Evolutionary conservation across 129 eudicot genomes (phyloP), one percentile per base, ranked within the genome.

Genomic region (Escallonia herrerae): DNA sequence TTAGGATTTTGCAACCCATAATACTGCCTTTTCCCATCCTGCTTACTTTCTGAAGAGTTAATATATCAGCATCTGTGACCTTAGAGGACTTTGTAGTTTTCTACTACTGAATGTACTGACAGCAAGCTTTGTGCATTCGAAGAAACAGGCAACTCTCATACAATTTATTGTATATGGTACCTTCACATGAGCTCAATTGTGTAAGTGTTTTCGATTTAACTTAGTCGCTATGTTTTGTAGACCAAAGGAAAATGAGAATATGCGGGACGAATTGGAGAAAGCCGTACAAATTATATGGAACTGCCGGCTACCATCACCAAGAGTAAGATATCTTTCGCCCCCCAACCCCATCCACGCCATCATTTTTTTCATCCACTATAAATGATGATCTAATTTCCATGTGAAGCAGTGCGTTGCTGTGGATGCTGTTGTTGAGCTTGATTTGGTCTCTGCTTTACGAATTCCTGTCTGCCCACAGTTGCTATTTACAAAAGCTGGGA

Each of bases 281-380:
- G 91, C 98, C 56, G 77, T 86, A 66, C 86, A 93, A 47, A 85
- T 93, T 41, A 93, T 93, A 79, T 93, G 98, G 98, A 88, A 88
- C 80, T 93, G 96, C 83, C 78, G 96, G 68, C 81, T 85, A 65
- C 98, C 98, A 51, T 93, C 98, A 0, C 98, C 96, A 43, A 83
- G 98, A 67, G 98, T 93, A 75, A 88, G 84, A 65, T 12, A 22
- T n/a, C 41, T 71, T 72, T 38, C 12, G 46, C 56, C 56, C 5
- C 44, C 4, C 15, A 4, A 3, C 37, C 11, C 45, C 33, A 22
- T 43, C 41, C 22, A 41, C 4, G 10, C 9, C 12, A 47, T 63
- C 15, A 7, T 15, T 1, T 7, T 22, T 7, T 15, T 3, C 42
- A 3, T 9, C 6, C 42, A 41, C 11, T 58, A 10, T 2, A 43